These are phyloP conservation scores for Malania oleifera DNA, from an alignment of 164 flowering plant genomes.

Conservation along the genomic window DNA sequence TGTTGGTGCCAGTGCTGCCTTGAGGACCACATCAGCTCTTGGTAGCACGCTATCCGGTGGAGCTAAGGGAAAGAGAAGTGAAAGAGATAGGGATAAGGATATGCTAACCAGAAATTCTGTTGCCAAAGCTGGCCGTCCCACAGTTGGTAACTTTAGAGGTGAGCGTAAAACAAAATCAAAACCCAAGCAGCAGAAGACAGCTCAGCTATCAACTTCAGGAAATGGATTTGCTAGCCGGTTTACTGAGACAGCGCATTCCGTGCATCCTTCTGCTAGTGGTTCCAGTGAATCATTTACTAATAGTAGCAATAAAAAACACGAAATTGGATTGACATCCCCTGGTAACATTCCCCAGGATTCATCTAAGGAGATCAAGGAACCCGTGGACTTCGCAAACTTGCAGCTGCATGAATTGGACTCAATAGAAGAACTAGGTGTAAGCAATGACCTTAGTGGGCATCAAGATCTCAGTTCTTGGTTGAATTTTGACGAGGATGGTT, in stretches of 20 bases:
- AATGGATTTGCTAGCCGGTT: slow-evolving; percentile 33
- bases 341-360: slow-evolving; percentile 18
- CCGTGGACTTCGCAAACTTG: slow-evolving; percentile 36
- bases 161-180: slow-evolving; percentile 68
- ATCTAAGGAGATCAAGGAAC: slow-evolving; percentile 33
- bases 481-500: slow-evolving; percentile 45
- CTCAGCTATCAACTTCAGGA: slow-evolving; percentile 48
- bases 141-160: slow-evolving; percentile 35
- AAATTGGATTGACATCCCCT: slow-evolving; percentile 15
- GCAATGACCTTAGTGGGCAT: slow-evolving; percentile 30
- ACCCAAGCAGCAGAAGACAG: slow-evolving; percentile 63
- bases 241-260: slow-evolving; percentile 27
- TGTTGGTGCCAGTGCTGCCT: slow-evolving; percentile 43
- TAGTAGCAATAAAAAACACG: slow-evolving; percentile 25
- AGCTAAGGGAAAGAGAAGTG: slow-evolving; percentile 74
- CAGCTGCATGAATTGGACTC: slow-evolving; percentile 40
- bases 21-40: slow-evolving; percentile 37
- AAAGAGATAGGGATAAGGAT: slow-evolving; percentile 56
- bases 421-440: slow-evolving; percentile 41
- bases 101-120: slow-evolving; percentile 29
- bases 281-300: slow-evolving; percentile 20
- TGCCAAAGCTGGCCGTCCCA: slow-evolving; percentile 45
- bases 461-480: slow-evolving; percentile 52
- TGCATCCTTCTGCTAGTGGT: slow-evolving; percentile 18
- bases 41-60: slow-evolving; percentile 41